These are phyloP conservation scores for Furcasterigmium furcatum DNA, from an alignment of 2,329 filamentous ascomycete species.

Conservation along the genomic window DNA sequence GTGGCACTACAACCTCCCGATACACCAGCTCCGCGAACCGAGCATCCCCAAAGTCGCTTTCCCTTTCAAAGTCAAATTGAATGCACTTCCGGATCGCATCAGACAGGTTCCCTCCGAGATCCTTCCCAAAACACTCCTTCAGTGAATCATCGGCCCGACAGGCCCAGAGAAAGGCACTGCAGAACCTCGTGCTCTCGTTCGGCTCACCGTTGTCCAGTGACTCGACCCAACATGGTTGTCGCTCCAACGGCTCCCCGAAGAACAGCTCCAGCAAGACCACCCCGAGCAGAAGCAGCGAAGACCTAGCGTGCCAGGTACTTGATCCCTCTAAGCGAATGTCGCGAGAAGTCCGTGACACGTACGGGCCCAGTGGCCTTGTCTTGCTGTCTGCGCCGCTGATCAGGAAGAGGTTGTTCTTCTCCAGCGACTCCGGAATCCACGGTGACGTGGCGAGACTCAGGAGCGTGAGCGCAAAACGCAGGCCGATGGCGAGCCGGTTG, in stretches of 20 bases:
- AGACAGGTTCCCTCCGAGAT: background rate
- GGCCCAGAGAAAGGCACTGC: background rate
- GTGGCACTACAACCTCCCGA: conserved; percentile 4
- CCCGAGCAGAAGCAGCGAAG: background rate
- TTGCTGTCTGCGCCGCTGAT: background rate
- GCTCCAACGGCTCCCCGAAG: conserved; percentile 7
- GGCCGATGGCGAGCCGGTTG: background rate
- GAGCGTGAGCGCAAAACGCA: conserved; percentile 1
- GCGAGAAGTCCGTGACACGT: background rate
- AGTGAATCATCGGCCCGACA: background rate
- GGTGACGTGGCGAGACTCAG: conserved; percentile 1
- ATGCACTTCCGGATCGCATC: conserved; percentile 2
- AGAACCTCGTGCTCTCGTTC: conserved; percentile 3
- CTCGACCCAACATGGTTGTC: conserved; percentile 4
- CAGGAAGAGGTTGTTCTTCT: background rate
- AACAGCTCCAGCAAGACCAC: conserved; percentile 2
- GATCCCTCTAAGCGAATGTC: background rate
- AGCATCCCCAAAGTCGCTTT: conserved; percentile 1
- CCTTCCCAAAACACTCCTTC: background rate
- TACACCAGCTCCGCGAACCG: conserved; percentile 4
- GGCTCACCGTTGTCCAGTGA: background rate
- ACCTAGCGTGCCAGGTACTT: background rate
- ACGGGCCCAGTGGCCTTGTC: background rate
- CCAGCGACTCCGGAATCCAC: background rate
- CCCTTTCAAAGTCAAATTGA: background rate